Evolutionary conservation across 2,329 filamentous ascomycete species (phyloP).

Genomic region (Neofusicoccum sp.): DNA sequence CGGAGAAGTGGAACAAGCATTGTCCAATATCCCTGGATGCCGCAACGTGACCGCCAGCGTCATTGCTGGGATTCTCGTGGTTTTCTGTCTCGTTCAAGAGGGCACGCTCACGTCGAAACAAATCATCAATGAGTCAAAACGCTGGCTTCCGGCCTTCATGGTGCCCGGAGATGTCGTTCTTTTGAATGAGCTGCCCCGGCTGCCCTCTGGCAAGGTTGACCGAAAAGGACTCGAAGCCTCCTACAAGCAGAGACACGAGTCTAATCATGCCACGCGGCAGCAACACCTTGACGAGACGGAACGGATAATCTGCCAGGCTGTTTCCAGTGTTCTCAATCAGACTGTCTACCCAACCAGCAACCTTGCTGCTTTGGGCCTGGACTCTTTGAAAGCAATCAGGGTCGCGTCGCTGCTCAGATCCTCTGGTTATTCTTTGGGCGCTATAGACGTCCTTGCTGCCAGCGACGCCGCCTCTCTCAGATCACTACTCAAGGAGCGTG

Average conservation of each 20-base stretch:
- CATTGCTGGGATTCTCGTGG: slow-evolving; percentile 66
- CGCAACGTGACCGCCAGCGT: slow-evolving; percentile 67
- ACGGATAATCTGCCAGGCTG: slow-evolving; percentile 38
- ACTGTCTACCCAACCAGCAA: slow-evolving; percentile 39
- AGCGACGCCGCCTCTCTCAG: slow-evolving; percentile 35
- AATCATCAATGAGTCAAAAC: slow-evolving; percentile 61
- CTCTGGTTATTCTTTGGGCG: slow-evolving; percentile 55
- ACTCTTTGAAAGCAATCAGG: slow-evolving; percentile 63
- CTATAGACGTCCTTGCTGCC: slow-evolving; percentile 61
- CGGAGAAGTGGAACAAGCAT: slow-evolving; percentile 53
- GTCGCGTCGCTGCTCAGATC: slow-evolving; percentile 64
- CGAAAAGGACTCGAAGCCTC: slow-evolving; percentile 60
- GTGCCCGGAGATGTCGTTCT: slow-evolving; percentile 71
- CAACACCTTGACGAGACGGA: slow-evolving; percentile 1
- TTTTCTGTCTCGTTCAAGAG: slow-evolving; percentile 64
- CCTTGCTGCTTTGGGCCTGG: slow-evolving; percentile 59
- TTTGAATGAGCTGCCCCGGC: slow-evolving; percentile 64
- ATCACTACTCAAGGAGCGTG: neutral
- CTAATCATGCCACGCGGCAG: neutral
- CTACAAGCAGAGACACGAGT: slow-evolving; percentile 43
- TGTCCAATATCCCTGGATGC: slow-evolving; percentile 40
- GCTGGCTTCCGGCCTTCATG: slow-evolving; percentile 83
- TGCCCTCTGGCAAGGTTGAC: slow-evolving; percentile 83
- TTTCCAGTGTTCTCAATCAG: slow-evolving; percentile 44
- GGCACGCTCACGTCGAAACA: slow-evolving; percentile 37